phyloP scores from a whole-genome alignment of 148 eudicot genomes.

The Rhododendron molle region DNA sequence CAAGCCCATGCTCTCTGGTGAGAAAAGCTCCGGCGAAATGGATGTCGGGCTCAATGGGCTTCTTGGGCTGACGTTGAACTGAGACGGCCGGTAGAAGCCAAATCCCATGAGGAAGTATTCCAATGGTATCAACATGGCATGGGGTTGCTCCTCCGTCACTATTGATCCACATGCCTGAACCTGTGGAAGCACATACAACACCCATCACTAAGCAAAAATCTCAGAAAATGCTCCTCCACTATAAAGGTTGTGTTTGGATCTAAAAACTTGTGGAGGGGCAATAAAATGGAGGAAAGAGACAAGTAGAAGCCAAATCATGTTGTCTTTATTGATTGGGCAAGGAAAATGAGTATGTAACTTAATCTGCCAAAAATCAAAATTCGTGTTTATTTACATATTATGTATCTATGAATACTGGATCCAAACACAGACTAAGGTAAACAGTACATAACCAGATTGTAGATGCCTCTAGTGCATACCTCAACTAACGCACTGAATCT shows the following conservation, averaged over 20 bases:
- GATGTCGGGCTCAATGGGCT: slow-evolving; percentile 87
- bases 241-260: neutral
- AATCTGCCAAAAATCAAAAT: neutral
- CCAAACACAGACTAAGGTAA: neutral
- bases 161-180: slow-evolving; percentile 89
- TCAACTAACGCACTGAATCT: slow-evolving; percentile 86
- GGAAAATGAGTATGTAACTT: neutral
- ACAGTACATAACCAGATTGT: neutral
- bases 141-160: slow-evolving; percentile 96
- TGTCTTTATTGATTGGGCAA: neutral
- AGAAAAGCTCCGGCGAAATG: slow-evolving; percentile 94
- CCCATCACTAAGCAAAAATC: neutral
- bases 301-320: neutral
- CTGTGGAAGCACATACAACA: slow-evolving; percentile 29
- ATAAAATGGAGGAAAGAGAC: neutral
- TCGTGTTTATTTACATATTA: neutral
- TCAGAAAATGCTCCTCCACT: neutral
- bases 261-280: neutral
- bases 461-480: slow-evolving; percentile 33
- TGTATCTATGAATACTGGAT: neutral
- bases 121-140: slow-evolving; percentile 82
- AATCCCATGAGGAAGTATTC: slow-evolving; percentile 94
- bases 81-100: slow-evolving; percentile 68
- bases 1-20: slow-evolving; percentile 98
- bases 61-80: slow-evolving; percentile 75